Evolutionary conservation across 1,284 basidiomycete species (phyloP), one percentile per base, ranked within the genome.

Genomic region (Microstroma glucosiphilum): DNA sequence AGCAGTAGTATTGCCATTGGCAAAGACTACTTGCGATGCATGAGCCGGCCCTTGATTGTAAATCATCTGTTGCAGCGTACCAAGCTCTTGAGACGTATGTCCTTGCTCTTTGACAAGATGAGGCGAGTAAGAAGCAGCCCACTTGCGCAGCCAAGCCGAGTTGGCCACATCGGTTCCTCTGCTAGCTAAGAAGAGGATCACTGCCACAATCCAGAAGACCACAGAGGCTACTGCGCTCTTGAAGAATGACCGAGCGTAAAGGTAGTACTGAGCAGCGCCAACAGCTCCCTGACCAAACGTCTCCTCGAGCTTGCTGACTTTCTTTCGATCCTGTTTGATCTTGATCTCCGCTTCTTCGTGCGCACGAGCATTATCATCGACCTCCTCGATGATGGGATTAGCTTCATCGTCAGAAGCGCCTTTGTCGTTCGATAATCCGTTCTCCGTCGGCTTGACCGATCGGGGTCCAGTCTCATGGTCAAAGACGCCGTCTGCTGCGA

Each of bases 401-500:
- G 41, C 25, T 19, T 66, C 69, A 26, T 65, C 55, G 19, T 65
- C 64, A 37, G 40, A 55, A 2, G 49, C 37, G 1, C 62, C 53
- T 19, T 61, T 61, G 7, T 62, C 62, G 17, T 62, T 62, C 30
- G 60, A 64, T 9, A 9, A 37, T 37, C 9, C 9, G 2, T 61
- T 64, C 54, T 70, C 46, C 4, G 17, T 12, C 7, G 17, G 17
- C 21, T 26, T 23, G 19, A 11, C 51, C 21, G 51, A 54, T 2
- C 51, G 51, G 7, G 51, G 51, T 2, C 51, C 43, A 7, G 21
- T 51, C 25, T 63, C 56, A 15, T 83, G 81, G 30, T 88, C 85
- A 11, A 89, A 80, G 0, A 86, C 68, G 19, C 87, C 87, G 58
- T 80, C 82, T 0, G 80, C 82, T 25, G 82, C 83, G 3, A 89